Evolutionary conservation across 2,329 filamentous ascomycete species (phyloP).

Genomic region (Stachybotrys elegans): DNA sequence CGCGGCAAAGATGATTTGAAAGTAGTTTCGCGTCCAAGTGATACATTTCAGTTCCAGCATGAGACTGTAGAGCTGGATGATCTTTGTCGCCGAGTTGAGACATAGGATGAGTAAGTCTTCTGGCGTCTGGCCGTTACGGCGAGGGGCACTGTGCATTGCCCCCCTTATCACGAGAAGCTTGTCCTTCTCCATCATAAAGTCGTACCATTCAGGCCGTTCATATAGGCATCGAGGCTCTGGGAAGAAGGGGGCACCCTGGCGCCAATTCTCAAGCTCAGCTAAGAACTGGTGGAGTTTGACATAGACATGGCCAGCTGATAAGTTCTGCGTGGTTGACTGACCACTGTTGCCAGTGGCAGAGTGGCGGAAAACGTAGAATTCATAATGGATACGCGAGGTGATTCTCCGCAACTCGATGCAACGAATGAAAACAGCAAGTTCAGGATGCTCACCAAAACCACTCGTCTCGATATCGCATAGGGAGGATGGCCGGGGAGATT

Average conservation of each 20-base stretch:
- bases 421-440: conserved; percentile 27
- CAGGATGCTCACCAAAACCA: conserved; percentile 4
- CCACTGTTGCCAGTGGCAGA: background rate
- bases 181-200: conserved; percentile 35
- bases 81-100: conserved; percentile 26
- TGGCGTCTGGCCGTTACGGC: conserved; percentile 24
- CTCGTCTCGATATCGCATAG: background rate
- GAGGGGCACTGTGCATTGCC: conserved; percentile 33
- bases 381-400: conserved; percentile 31
- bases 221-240: conserved; percentile 31
- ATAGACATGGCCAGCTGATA: conserved; percentile 16
- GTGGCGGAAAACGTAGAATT: conserved; percentile 14
- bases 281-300: conserved; percentile 22
- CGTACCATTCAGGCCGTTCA: conserved; percentile 38
- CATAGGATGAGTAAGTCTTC: conserved; percentile 25
- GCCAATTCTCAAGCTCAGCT: conserved; percentile 29
- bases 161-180: conserved; percentile 32
- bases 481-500: background rate
- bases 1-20: conserved; percentile 41
- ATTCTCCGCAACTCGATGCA: conserved; percentile 32
- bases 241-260: conserved; percentile 24
- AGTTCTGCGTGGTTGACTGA: conserved; percentile 1
- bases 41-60: conserved; percentile 29
- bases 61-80: conserved; percentile 31
- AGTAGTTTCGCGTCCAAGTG: conserved; percentile 41